Base-by-base conservation (phyloP, 768 basidiomycete species). In the Naganishia kalamii region DNA sequence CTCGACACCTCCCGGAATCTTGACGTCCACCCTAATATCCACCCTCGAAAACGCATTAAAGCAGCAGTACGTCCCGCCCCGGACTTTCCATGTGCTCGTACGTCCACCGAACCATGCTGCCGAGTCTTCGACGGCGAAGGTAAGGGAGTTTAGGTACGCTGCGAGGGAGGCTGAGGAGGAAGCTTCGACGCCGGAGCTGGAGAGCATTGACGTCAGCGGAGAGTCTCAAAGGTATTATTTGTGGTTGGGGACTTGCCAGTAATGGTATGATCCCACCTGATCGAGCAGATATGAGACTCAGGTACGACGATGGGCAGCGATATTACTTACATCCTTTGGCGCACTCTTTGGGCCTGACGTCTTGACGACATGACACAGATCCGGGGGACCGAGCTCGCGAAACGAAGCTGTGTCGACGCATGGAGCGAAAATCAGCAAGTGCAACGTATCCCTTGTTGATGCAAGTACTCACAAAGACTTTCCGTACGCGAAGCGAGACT, bases 21-120 rank as follows among this genome's bases (percentile, higher is more conserved):
- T 96, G 66, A 97, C 96, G 69, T 99, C 96, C 7, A 99, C 92
- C 40, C 94, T 85, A 32, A 98, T 86, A 74, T 99, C 96, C 59
- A 98, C 90, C 30, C 96, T 82, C 41, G 93, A 93, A 75, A 99
- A 99, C 11, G 96, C 96, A 77, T 99, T 96, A 81, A 96, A 99
- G 79, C 92, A 96, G 79, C 92, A 99, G 74, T 90, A 99, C 60
- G 88, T 91, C 2, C 96, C 96, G 71, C 88, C 88, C 66, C 87
- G 83, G 23, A 99, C 90, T 77, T 92, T 94, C 90, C 91, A 98
- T 7, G 83, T 80, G 3, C 87, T 80, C 5, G 86, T 83, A 74
- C 89, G 90, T 35, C 87, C 86, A 5, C 72, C 72, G 75, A 96
- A 96, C 96, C 96, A 99, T 3, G 90, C 87, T 29, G 86, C 84